A percentile compares a stretch with the other conserved stretches of the same genome.
Evolutionary conservation across 1,284 basidiomycete genomes (phyloP).

Genomic region (Sporisorium sorghi): DNA sequence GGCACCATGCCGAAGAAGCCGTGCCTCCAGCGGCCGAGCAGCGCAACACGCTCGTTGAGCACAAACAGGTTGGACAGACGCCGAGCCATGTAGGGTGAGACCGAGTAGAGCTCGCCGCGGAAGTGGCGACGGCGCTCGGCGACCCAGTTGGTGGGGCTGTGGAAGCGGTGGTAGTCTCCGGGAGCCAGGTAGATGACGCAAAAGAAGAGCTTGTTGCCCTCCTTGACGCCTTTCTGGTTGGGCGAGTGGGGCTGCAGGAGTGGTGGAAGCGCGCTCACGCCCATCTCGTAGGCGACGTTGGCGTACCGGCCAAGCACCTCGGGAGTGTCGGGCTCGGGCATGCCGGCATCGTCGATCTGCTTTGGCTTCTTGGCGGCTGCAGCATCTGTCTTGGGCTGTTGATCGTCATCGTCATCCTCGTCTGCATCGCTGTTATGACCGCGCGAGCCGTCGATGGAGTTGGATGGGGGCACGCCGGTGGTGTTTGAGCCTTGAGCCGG

Average conservation of each 20-base stretch:
- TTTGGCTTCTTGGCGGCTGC: constrained; percentile 55
- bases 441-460: not conserved
- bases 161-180: constrained; percentile 98
- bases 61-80: constrained; percentile 93
- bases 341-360: constrained; percentile 66
- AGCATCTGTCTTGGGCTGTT: constrained; percentile 65
- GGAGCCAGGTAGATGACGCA: constrained; percentile 96
- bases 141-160: constrained; percentile 94
- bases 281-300: constrained; percentile 67
- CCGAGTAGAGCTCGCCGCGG: constrained; percentile 94
- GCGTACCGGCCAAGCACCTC: constrained; percentile 67
- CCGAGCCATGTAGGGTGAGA: constrained; percentile 94
- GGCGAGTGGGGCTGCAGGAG: constrained; percentile 60
- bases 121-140: constrained; percentile 96
- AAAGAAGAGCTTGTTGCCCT: constrained; percentile 88
- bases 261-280: constrained; percentile 61
- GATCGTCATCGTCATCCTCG: constrained; percentile 35
- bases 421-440: constrained; percentile 26
- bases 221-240: constrained; percentile 49
- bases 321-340: constrained; percentile 65
- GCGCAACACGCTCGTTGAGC: constrained; percentile 94
- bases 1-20: constrained; percentile 98
- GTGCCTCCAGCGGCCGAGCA: constrained; percentile 94
- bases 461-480: constrained; percentile 21
- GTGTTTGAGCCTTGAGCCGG: constrained; percentile 19